phyloP scores from a whole-genome alignment of 768 basidiomycete species.

The Hysterangium stoloniferum region DNA sequence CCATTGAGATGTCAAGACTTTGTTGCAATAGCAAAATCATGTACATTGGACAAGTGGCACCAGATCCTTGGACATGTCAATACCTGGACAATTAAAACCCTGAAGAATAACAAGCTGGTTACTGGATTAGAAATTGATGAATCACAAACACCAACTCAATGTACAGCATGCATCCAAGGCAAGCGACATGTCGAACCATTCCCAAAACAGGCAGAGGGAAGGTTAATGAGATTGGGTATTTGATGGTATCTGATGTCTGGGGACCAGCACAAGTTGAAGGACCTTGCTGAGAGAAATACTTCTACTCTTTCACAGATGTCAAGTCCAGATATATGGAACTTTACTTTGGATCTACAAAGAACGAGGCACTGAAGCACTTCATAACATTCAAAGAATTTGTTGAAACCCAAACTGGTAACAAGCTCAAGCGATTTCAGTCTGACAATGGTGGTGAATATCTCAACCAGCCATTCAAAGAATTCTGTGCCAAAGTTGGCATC shows the following conservation, averaged over 20 bases:
- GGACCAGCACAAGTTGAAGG: conserved; percentile 13
- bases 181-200: conserved; percentile 6
- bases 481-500: conserved; percentile 22
- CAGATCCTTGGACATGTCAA: conserved; percentile 19
- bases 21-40: background rate
- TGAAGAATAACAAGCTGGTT: no score
- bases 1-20: background rate
- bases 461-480: conserved; percentile 19
- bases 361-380: conserved; percentile 10
- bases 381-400: conserved; percentile 12
- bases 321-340: conserved; percentile 15
- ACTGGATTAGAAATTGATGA: no score
- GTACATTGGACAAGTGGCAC: conserved; percentile 16
- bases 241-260: conserved; percentile 26
- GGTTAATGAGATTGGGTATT: background rate
- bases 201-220: conserved; percentile 8
- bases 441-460: background rate
- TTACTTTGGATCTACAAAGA: conserved; percentile 13
- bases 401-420: no score
- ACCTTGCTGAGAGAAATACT: conserved; percentile 8
- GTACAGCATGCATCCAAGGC: no score
- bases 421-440: background rate
- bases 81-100: conserved; percentile 8
- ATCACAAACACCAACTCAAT: no score
- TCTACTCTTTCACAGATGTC: conserved; percentile 15